These are phyloP conservation scores for Tylopilus rubrobrunneus DNA, from an alignment of 768 basidiomycete species.

Conservation along the genomic window DNA sequence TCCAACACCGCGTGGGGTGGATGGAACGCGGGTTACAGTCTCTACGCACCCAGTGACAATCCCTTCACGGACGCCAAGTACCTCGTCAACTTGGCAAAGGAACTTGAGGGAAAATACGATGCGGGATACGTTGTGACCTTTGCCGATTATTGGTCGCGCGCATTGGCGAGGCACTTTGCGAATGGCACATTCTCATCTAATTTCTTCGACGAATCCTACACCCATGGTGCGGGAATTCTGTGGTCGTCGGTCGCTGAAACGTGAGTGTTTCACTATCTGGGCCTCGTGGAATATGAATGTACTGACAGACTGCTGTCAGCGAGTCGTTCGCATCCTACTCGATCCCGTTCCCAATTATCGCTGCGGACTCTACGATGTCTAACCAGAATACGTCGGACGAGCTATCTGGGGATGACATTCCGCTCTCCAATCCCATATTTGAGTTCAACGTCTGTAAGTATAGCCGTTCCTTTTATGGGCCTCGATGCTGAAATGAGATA, in stretches of 20 bases:
- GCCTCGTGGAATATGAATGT: neutral
- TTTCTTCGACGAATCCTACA: constrained; percentile 26
- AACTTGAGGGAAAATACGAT: constrained; percentile 28
- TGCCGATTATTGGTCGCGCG: constrained; percentile 25
- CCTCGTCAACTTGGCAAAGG: constrained; percentile 19
- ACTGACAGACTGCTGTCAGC: constrained; percentile 14
- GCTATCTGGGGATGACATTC: constrained; percentile 20
- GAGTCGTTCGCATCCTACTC: constrained; percentile 30
- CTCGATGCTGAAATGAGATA: neutral
- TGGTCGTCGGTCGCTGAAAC: constrained; percentile 32
- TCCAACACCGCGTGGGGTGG: constrained; percentile 28
- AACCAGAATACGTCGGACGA: constrained; percentile 23
- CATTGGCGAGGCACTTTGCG: constrained; percentile 34
- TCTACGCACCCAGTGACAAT: constrained; percentile 19
- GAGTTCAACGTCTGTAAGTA: constrained; percentile 36
- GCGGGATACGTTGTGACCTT: constrained; percentile 32
- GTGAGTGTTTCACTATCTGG: constrained; percentile 25
- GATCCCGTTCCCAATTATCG: constrained; percentile 40
- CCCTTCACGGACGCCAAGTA: constrained; percentile 13
- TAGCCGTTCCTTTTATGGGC: neutral
- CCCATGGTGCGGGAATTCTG: constrained; percentile 33
- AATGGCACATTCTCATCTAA: constrained; percentile 34
- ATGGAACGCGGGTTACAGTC: constrained; percentile 27
- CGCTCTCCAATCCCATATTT: constrained; percentile 31
- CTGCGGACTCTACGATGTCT: constrained; percentile 23